Base-by-base conservation (phyloP, 352 stramenopile species). In the Pythium insidiosum region DNA sequence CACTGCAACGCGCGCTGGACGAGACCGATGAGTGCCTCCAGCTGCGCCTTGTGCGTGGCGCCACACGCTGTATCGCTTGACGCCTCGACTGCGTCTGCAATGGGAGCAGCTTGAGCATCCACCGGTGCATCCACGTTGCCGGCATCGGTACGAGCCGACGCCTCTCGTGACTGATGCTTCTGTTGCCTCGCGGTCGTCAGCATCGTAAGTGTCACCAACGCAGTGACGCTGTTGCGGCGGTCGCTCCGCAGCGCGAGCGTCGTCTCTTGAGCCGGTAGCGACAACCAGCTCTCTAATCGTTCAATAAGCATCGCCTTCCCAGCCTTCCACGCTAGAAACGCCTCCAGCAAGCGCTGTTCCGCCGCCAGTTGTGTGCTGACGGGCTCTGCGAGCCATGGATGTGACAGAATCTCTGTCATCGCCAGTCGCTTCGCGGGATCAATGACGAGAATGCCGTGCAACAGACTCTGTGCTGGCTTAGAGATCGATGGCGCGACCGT, bases 1-100 rank as follows among this genome's bases (percentile, higher is more conserved):
- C 18, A 54, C 18, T 2, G 26, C n/a, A 64, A 50, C 5, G 50
- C 58, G 18, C 55, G 41, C 40, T 77, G 65, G 21, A 83, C 62
- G n/a, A 81, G 43, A 2, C 68, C 59, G 47, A 81, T 77, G 31
- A 81, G 48, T 19, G 74, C 53, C 47, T 80, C 68, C 28, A 82
- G 46, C 38, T 78, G 66, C 23, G 72, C 55, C 37, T 70, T 79
- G 45, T 77, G 68, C 2, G 47, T 47, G 38, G n/a, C n/a, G n/a
- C n/a, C n/a, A n/a, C n/a, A n/a, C n/a, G n/a, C n/a, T n/a, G n/a
- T n/a, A n/a, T n/a, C n/a, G 43, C 18, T 29, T 21, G 11, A 50
- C 19, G 60, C 25, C 12, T 43, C 36, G 22, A 59, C 35, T n/a
- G 48, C 24, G n/a, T 12, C 13, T n/a, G 37, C 46, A 16, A 54